These are phyloP conservation scores for Artemisia princeps DNA, from an alignment of 140 eudicot species.

Conservation along the genomic window DNA sequence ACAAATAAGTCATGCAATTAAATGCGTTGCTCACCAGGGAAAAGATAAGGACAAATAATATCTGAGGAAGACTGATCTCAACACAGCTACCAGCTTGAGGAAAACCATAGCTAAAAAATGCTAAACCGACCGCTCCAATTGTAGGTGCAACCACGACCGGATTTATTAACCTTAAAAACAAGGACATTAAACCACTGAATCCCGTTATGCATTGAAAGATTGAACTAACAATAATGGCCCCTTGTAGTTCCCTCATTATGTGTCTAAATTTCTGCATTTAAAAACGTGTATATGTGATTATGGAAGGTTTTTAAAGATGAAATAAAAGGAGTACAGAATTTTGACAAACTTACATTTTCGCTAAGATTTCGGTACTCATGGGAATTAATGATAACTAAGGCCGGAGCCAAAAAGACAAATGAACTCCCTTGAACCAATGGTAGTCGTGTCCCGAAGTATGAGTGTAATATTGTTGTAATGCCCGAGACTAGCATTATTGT, in stretches of 20 bases:
- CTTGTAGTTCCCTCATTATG: slow-evolving; percentile 93
- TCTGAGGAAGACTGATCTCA: slow-evolving; percentile 85
- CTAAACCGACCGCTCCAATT: slow-evolving; percentile 74
- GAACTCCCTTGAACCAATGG: slow-evolving; percentile 99
- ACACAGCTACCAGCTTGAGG: slow-evolving; percentile 96
- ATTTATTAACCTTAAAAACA: slow-evolving; percentile 73
- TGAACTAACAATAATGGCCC: slow-evolving; percentile 87
- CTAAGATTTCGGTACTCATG: slow-evolving; percentile 77
- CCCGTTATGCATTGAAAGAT: slow-evolving; percentile 85
- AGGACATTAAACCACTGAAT: slow-evolving; percentile 82
- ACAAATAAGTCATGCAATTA: neutral
- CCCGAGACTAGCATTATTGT: slow-evolving; percentile 84
- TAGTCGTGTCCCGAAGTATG: slow-evolving; percentile 84
- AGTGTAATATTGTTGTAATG: slow-evolving; percentile 65
- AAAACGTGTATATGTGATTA: slow-evolving; percentile 16
- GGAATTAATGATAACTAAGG: slow-evolving; percentile 73
- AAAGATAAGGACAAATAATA: slow-evolving; percentile 71
- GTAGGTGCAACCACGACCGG: slow-evolving; percentile 97
- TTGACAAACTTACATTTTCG: slow-evolving; percentile 56
- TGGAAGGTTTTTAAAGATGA: slow-evolving; percentile 9
- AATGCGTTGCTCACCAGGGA: slow-evolving; percentile 55
- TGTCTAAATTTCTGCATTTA: slow-evolving; percentile 71
- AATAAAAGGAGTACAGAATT: neutral
- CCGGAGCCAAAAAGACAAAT: slow-evolving; percentile 87
- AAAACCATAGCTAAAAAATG: slow-evolving; percentile 89